Percentiles rank a stretch among this genome's conserved stretches.
Evolutionary conservation across 2,329 filamentous ascomycete species (phyloP).

Genomic region (Ascochyta pisi): DNA sequence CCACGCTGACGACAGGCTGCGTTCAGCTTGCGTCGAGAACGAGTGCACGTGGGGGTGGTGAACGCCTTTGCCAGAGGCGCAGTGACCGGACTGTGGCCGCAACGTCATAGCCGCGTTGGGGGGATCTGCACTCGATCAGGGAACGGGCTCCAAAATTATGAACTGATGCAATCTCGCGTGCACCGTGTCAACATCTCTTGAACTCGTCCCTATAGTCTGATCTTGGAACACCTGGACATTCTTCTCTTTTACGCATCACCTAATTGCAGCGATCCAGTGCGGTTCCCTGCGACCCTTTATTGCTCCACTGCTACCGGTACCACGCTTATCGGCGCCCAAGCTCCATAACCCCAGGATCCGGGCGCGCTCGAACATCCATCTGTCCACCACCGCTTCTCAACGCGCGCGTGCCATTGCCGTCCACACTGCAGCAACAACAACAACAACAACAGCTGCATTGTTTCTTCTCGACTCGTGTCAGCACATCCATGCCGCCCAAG

Average conservation of each 20-base stretch:
- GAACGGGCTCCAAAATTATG: constrained; percentile 34
- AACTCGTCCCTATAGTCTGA: background rate
- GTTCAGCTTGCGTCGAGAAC: constrained; percentile 7
- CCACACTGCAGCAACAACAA: background rate
- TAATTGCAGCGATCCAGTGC: background rate
- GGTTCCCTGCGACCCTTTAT: background rate
- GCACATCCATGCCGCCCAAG: constrained; percentile 62
- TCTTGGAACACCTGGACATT: background rate
- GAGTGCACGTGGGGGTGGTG: constrained; percentile 24
- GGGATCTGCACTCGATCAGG: constrained; percentile 32
- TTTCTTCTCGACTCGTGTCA: background rate
- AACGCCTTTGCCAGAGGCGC: constrained; percentile 1
- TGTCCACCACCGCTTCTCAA: constrained; percentile 2
- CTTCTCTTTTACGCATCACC: background rate
- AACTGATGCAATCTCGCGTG: constrained; percentile 22
- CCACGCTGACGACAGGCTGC: constrained; percentile 20
- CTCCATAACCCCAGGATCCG: constrained; percentile 14
- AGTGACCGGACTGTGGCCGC: constrained; percentile 23
- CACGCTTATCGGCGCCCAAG: constrained; percentile 10
- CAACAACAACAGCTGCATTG: background rate
- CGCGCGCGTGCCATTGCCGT: constrained; percentile 4
- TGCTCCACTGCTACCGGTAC: constrained; percentile 3
- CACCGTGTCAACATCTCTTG: constrained; percentile 27
- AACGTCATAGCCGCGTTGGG: constrained; percentile 31
- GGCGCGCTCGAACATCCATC: constrained; percentile 2